Conservation (phyloP, 164 flowering plant genomes). For the Hamamelis virginiana region DNA sequence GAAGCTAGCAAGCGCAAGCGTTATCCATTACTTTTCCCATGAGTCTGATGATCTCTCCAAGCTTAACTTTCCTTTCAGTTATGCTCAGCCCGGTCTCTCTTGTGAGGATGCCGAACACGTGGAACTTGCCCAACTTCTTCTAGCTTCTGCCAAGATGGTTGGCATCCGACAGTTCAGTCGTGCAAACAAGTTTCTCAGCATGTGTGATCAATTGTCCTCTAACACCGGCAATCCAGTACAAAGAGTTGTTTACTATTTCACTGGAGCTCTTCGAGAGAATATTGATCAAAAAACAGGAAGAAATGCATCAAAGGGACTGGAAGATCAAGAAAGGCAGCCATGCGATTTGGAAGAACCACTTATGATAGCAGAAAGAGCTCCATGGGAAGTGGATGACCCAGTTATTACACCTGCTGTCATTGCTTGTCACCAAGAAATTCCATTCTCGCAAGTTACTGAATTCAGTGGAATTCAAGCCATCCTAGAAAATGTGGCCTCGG, state of each 20-base stretch:
- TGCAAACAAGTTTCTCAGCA: conserved; percentile 24
- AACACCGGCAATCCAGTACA: conserved; percentile 39
- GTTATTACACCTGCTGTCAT: conserved; percentile 15
- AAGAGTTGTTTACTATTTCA: conserved; percentile 46
- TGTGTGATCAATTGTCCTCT: conserved; percentile 35
- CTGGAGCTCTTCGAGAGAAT: conserved; percentile 45
- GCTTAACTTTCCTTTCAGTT: too few relatives aligned
- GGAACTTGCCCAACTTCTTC: too few relatives aligned
- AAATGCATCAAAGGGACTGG: conserved; percentile 8
- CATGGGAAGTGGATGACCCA: conserved; percentile 20
- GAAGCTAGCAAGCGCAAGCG: too few relatives aligned
- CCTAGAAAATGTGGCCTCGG: conserved; percentile 31
- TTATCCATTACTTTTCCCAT: too few relatives aligned
- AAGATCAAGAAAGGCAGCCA: background rate
- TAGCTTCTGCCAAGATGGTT: conserved; percentile 43
- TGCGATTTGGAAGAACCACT: conserved; percentile 9
- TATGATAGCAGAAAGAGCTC: background rate
- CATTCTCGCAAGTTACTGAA: conserved; percentile 29
- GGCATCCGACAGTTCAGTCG: conserved; percentile 24
- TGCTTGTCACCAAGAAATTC: conserved; percentile 25
- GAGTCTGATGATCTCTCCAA: too few relatives aligned
- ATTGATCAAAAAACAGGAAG: conserved; percentile 46
- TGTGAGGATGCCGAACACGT: too few relatives aligned
- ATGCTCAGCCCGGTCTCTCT: too few relatives aligned
- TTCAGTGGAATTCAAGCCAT: conserved; percentile 51